Percentiles rank a stretch among this genome's conserved stretches.
These are phyloP conservation scores for Plectosphaerella sp. DNA, from an alignment of 2,329 filamentous ascomycete genomes.

Conservation along the genomic window DNA sequence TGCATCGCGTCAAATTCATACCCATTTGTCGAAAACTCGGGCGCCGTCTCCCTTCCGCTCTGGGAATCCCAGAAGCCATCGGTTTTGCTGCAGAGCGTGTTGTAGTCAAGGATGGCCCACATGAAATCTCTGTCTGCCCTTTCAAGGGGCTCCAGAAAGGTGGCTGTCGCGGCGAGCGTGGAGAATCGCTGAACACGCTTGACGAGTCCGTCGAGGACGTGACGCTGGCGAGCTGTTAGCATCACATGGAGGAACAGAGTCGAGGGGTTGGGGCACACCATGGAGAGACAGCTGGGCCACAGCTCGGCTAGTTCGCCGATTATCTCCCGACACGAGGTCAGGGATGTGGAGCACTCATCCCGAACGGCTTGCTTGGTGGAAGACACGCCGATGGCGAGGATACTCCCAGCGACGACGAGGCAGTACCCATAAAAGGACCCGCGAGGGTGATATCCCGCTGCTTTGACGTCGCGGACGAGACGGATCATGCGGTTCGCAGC, in stretches of 20 bases:
- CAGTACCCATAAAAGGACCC: slow-evolving; percentile 3
- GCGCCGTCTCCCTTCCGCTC: no score
- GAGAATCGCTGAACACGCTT: not conserved
- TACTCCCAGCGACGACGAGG: not conserved
- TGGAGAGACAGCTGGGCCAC: not conserved
- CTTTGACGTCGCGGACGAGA: not conserved
- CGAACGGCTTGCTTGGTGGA: not conserved
- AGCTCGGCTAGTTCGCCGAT: not conserved
- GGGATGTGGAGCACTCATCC: not conserved
- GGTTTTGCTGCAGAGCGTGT: not conserved
- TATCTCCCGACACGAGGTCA: not conserved
- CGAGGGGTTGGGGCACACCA: not conserved
- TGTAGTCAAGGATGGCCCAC: slow-evolving; percentile 1
- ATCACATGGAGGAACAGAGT: not conserved
- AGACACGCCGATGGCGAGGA: not conserved
- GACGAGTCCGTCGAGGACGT: not conserved
- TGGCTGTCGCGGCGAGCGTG: not conserved
- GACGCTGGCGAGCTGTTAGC: not conserved
- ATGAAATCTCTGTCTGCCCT: not conserved
- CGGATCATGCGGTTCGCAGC: not conserved
- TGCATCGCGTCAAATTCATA: no score
- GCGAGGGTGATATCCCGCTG: not conserved
- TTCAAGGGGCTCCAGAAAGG: not conserved
- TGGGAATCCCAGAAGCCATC: not conserved
- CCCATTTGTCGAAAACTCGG: no score